Base-by-base conservation (phyloP, 202 grass and related monocot species). In the Saccharum hybrid region DNA sequence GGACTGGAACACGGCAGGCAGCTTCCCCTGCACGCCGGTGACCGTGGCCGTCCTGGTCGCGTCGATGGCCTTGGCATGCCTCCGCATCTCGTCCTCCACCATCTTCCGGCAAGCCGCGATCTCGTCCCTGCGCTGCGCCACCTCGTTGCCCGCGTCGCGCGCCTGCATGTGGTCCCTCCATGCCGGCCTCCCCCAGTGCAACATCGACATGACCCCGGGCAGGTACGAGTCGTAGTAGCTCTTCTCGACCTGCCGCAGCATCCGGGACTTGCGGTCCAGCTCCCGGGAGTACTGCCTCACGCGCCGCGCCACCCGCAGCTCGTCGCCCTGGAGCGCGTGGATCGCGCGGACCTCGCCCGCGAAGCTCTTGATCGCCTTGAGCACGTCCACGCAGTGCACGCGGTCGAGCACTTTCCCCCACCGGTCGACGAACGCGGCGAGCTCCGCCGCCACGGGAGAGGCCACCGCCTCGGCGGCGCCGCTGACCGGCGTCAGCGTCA, bases 31-130 rank as follows among this genome's bases (percentile, higher is more conserved):
- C 43, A 93, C 56, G 46, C 82, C 67, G 79, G 79, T 91, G 45
- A 94, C 81, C 19, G 90, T 82, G 16, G 91, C 63, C 2, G 83
- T 49, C 68, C 88, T 86, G 1, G 92, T 97, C 3, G 80, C 90
- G 75, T 91, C 88, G 66, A 97, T 82, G 14, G 92, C 86, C 86
- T 94, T 90, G 38, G 85, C 83, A 54, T 97, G 90, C 73, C 82
- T 90, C 40, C 80, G 82, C 76, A 87, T 93, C 84, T 97, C 94
- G 77, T 92, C 92, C 80, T 94, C 94, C 13, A 90, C 86, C 84
- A 31, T 75, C 71, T 87, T 88, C 67, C 83, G 39, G 86, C 84
- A 93, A 10, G 72, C 56, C 8, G 65, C 68, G 31, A 94, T 84
- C 80, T 97, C 85, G 12, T 82, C 88, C 80, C 78, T 89, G 22